phyloP scores from a whole-genome alignment of 805 yeast genomes.

The Pichia eremophila region DNA sequence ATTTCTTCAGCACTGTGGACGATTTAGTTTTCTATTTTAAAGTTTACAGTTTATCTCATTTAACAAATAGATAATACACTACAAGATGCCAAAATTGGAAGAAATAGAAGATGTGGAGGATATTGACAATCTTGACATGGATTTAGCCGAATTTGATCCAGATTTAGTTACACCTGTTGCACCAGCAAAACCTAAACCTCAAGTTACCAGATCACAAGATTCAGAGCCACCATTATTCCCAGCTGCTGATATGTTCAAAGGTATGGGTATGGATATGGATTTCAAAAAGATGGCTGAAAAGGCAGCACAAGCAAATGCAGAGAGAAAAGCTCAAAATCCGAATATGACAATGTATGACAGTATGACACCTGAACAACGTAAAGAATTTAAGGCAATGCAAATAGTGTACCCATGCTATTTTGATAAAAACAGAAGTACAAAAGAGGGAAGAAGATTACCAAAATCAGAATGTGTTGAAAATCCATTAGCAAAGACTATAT shows the following conservation, averaged over 20 bases:
- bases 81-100: slow-evolving; percentile 55
- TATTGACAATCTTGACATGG: slow-evolving; percentile 88
- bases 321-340: slow-evolving; percentile 1
- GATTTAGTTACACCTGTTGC: slow-evolving; percentile 59
- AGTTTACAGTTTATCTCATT: too few relatives aligned
- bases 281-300: background rate
- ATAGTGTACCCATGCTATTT: slow-evolving; percentile 87
- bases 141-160: slow-evolving; percentile 84
- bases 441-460: slow-evolving; percentile 78
- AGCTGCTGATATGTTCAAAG: slow-evolving; percentile 16
- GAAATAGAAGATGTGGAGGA: slow-evolving; percentile 73
- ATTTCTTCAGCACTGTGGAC: background rate
- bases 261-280: slow-evolving; percentile 12
- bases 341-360: slow-evolving; percentile 7
- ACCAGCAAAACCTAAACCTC: slow-evolving; percentile 50
- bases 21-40: too few relatives aligned
- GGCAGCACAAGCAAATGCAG: background rate
- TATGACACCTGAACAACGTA: slow-evolving; percentile 41
- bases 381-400: slow-evolving; percentile 61
- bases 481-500: slow-evolving; percentile 76
- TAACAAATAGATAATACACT: background rate
- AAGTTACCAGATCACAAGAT: slow-evolving; percentile 53
- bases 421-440: slow-evolving; percentile 64
- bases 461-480: slow-evolving; percentile 63
- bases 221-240: slow-evolving; percentile 13